Base-by-base conservation (phyloP, 2,329 filamentous ascomycete genomes). In the Dactylellina sp. region DNA sequence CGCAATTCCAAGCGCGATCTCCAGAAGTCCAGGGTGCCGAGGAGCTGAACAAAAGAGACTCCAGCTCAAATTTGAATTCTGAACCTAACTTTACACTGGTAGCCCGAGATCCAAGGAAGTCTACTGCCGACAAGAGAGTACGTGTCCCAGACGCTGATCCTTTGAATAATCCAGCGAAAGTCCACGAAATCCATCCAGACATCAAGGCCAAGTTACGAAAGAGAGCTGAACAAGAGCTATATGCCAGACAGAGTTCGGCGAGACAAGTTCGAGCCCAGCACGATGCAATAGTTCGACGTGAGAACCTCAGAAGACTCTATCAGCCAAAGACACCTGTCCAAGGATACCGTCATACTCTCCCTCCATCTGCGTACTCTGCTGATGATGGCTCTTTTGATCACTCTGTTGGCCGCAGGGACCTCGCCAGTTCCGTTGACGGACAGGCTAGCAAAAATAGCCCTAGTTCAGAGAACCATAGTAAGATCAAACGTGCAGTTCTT, bases 341-440 rank as follows among this genome's bases (percentile, higher is more conserved):
- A 42, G 61, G 50, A 4, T 74, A 74, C 14, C 39, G 39, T 7
- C 61, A 66, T 35, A 44, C 47, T 2, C 22, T 74, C 9, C 70
- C 70, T 28, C 35, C 46, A 11, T 40, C 61, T 12, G 61, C 70
- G 11, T 74, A 56, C 52, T 44, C 61, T 35, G 61, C 61, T n/a
- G 70, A 74, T 57, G 70, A 74, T 32, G 61, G 70, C 3, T 74
- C 70, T 7, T 74, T 74, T 11, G 56, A 24, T n/a, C 61, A 62
- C 18, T 39, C 70, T n/a, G 53, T 74, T 18, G 12, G 53, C 11
- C 46, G 25, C 7, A 32, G 32, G 18, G 25, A 37, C 18, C 3
- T 18, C 47, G 25, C 9, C 7, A 12, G 4, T 16, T 20, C 25
- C 7, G 12, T 24, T 12, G 22, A 16, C 6, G 18, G 5, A 11